Evolutionary conservation across 805 yeast species (phyloP).

Genomic region (Nakazawaea ishiwadae): DNA sequence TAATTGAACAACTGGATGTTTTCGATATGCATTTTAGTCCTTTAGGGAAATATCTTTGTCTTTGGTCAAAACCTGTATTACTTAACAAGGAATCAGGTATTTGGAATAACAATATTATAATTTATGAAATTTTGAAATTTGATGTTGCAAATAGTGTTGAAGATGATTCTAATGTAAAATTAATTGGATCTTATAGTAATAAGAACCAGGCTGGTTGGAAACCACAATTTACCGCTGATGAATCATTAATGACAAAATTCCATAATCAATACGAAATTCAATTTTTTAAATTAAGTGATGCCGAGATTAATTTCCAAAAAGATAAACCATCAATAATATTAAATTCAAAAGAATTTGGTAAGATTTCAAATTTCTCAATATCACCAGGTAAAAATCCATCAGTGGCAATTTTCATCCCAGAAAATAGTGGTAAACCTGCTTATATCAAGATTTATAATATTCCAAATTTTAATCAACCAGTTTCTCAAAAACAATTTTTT

Average conservation of each 20-base stretch:
- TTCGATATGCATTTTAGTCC: constrained; percentile 89
- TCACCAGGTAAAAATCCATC: constrained; percentile 90
- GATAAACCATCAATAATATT: constrained; percentile 56
- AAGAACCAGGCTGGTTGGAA: constrained; percentile 88
- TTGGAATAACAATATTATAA: constrained; percentile 73
- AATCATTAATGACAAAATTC: constrained; percentile 59
- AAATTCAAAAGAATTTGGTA: constrained; percentile 48
- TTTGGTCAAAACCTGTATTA: constrained; percentile 86
- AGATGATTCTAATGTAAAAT: constrained; percentile 13
- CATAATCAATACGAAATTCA: constrained; percentile 53
- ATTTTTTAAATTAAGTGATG: constrained; percentile 51
- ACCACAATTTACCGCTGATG: constrained; percentile 86
- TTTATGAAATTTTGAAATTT: constrained; percentile 50
- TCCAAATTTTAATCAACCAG: constrained; percentile 71
- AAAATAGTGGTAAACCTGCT: constrained; percentile 84
- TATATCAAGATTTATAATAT: constrained; percentile 77
- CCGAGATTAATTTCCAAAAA: constrained; percentile 29
- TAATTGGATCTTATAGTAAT: constrained; percentile 62
- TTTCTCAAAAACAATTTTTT: constrained; percentile 84
- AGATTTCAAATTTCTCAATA: constrained; percentile 45
- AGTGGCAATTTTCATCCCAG: constrained; percentile 88
- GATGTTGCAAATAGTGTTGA: constrained; percentile 26
- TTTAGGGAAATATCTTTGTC: constrained; percentile 69
- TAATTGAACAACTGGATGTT: constrained; percentile 60
- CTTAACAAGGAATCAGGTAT: constrained; percentile 62